A percentile compares a stretch with the other conserved stretches of the same genome.
Evolutionary conservation across 495 filamentous ascomycete genomes (phyloP).

Genomic region (Lindgomyces ingoldianus): DNA sequence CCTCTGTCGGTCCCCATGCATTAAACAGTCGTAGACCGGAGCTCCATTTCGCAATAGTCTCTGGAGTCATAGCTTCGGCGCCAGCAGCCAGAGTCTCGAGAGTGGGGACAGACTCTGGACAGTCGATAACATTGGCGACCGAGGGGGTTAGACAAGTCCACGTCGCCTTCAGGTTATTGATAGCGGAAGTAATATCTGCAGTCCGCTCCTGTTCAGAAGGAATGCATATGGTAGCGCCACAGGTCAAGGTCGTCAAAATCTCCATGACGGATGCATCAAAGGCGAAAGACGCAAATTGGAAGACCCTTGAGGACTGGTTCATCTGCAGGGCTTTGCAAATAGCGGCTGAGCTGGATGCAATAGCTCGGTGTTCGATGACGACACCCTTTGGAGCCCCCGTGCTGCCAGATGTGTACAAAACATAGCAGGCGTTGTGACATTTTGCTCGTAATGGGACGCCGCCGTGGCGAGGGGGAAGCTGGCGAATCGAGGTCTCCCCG

Average conservation of each 20-base stretch:
- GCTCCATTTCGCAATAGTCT: constrained; percentile 49
- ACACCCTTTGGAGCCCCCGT: constrained; percentile 48
- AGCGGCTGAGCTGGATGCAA: constrained; percentile 28
- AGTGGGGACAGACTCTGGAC: constrained; percentile 43
- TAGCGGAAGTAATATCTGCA: constrained; percentile 52
- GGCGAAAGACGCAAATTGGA: constrained; percentile 51
- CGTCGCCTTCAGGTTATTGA: constrained; percentile 50
- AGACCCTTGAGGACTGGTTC: constrained; percentile 42
- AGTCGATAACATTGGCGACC: constrained; percentile 45
- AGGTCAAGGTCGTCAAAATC: constrained; percentile 45
- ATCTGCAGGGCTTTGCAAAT: constrained; percentile 19
- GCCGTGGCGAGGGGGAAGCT: constrained; percentile 38
- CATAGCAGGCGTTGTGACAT: constrained; percentile 49
- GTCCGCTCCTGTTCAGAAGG: constrained; percentile 50
- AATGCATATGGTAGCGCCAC: constrained; percentile 48
- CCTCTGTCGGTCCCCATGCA: constrained; percentile 56
- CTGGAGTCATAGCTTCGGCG: constrained; percentile 46
- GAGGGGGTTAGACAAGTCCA: constrained; percentile 56
- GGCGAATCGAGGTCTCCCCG: constrained; percentile 46
- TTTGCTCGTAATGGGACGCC: constrained; percentile 25
- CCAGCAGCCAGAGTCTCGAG: constrained; percentile 48
- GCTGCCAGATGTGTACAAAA: constrained; percentile 58
- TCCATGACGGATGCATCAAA: constrained; percentile 51
- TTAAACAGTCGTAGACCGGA: constrained; percentile 49
- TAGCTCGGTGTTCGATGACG: constrained; percentile 41